Conservation (phyloP, 2,329 filamentous ascomycete species). For the Verticillium tricorpus region DNA sequence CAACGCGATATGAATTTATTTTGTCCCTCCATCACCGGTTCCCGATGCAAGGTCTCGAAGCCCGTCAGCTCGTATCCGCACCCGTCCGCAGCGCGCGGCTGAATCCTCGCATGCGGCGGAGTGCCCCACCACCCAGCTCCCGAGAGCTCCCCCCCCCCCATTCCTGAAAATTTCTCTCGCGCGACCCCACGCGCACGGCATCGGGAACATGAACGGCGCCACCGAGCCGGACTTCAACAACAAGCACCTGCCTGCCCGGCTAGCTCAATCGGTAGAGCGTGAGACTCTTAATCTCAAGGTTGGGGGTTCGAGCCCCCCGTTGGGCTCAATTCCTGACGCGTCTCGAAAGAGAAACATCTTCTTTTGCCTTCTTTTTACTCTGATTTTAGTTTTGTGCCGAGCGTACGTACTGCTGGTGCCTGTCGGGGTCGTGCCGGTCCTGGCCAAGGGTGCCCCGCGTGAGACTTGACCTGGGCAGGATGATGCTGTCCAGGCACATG, state of each 20-base stretch:
- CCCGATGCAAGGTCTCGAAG: neutral
- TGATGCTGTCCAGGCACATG: too few species aligned
- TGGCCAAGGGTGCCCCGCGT: too few species aligned
- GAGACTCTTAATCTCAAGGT: constrained; percentile 64
- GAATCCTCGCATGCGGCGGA: neutral
- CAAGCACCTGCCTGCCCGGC: constrained; percentile 33
- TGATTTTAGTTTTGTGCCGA: too few species aligned
- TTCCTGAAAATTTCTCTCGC: neutral
- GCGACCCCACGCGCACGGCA: neutral
- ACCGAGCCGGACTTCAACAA: neutral
- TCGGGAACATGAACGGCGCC: neutral
- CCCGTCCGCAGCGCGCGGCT: neutral
- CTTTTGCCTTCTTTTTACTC: neutral
- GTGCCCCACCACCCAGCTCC: neutral
- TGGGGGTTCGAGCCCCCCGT: constrained; percentile 44
- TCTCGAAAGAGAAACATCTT: neutral
- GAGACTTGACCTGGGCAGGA: too few species aligned
- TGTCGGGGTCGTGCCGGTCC: too few species aligned
- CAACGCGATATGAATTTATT: neutral
- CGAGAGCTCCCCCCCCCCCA: too few species aligned
- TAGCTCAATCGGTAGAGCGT: constrained; percentile 72
- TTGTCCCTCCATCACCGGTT: neutral
- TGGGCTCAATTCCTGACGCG: constrained; percentile 3
- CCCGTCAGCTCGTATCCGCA: neutral
- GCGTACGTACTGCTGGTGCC: too few species aligned